These are phyloP conservation scores for Solanum etuberosum DNA, from an alignment of 257 asterid genomes.

Conservation along the genomic window DNA sequence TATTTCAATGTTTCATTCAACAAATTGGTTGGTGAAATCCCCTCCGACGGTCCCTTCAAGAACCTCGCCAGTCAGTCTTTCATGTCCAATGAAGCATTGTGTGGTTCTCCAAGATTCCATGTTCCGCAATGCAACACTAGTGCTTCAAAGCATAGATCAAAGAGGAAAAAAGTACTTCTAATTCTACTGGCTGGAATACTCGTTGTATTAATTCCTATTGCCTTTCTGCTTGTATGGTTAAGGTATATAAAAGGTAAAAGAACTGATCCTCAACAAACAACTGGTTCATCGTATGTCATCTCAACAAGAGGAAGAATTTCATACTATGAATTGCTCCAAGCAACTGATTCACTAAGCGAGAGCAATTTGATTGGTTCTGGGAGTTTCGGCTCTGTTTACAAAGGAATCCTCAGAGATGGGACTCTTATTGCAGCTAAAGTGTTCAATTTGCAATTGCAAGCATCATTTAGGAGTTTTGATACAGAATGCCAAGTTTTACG, in stretches of 20 bases:
- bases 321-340: too few relatives aligned
- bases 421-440: too few relatives aligned
- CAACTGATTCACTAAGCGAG: too few relatives aligned
- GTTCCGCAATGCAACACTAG: neutral
- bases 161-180: neutral
- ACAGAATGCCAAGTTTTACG: too few relatives aligned
- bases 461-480: too few relatives aligned
- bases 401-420: too few relatives aligned
- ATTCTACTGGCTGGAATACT: neutral
- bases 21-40: neutral
- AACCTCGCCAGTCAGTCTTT: neutral
- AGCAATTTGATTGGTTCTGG: too few relatives aligned
- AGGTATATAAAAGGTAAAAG: neutral
- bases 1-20: neutral
- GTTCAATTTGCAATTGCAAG: too few relatives aligned
- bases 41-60: neutral
- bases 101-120: neutral
- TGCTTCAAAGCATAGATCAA: neutral
- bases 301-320: neutral
- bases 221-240: neutral
- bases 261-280: neutral
- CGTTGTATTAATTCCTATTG: neutral
- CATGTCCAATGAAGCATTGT: neutral
- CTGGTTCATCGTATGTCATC: neutral
- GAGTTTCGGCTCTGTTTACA: too few relatives aligned